Percentiles rank a stretch among this genome's conserved stretches.
Conservation (phyloP, 2,329 filamentous ascomycete species). For the Chaetomiaceae sp. region DNA sequence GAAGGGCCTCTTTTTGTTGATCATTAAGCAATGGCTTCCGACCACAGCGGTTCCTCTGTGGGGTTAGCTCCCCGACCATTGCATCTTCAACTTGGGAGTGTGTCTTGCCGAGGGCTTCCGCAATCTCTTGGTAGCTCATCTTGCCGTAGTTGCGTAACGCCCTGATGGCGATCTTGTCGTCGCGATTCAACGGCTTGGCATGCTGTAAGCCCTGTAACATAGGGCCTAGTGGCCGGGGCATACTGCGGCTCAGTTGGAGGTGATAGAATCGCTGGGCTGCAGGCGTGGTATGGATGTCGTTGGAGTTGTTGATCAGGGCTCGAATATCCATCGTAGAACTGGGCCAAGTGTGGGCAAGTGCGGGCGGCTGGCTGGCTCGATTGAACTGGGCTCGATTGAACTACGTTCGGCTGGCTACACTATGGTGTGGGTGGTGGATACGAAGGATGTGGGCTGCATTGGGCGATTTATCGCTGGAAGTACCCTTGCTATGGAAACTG, state of each 20-base stretch:
- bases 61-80: neutral
- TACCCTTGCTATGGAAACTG: too few relatives aligned
- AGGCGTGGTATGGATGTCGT: neutral
- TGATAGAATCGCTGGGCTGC: neutral
- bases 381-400: too few relatives aligned
- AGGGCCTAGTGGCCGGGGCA: too few relatives aligned
- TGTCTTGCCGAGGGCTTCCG: neutral
- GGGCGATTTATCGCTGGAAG: too few relatives aligned
- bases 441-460: too few relatives aligned
- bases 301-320: neutral
- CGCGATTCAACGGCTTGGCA: too few relatives aligned
- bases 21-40: neutral
- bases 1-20: neutral
- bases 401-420: too few relatives aligned
- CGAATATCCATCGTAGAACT: too few relatives aligned
- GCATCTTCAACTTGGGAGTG: neutral
- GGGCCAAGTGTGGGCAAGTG: too few relatives aligned
- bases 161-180: neutral
- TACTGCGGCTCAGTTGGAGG: neutral
- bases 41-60: neutral
- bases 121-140: neutral
- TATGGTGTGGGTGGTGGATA: too few relatives aligned
- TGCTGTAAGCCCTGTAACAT: neutral
- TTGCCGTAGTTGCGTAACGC: neutral
- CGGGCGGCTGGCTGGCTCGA: too few relatives aligned